Evolutionary conservation across 176 grass and related monocot genomes (phyloP).

Genomic region (Microstegium vimineum): DNA sequence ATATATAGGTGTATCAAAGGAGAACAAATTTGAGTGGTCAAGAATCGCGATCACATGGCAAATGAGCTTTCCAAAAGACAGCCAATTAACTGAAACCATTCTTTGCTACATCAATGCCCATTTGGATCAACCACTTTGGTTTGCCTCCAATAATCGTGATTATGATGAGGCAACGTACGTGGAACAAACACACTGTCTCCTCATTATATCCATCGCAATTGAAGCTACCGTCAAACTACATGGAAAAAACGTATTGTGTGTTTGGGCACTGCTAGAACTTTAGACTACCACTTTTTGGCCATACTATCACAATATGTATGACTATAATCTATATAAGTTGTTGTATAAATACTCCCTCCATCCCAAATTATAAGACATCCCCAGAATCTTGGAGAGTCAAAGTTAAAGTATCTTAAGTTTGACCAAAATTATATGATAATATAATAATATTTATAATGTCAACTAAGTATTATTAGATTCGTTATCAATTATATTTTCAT

Average conservation of each 20-base stretch:
- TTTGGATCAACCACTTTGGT: slow-evolving; percentile 11
- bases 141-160: neutral
- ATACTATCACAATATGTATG: neutral
- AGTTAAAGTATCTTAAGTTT: too few relatives aligned
- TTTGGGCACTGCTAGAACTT: neutral
- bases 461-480: too few relatives aligned
- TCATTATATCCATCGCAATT: neutral
- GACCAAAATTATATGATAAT: too few relatives aligned
- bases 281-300: neutral
- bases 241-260: neutral
- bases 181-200: neutral
- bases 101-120: neutral
- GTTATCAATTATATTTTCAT: too few relatives aligned
- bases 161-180: neutral
- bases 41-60: neutral
- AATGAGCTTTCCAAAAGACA: slow-evolving; percentile 10
- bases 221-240: neutral
- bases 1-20: too few relatives aligned
- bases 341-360: too few relatives aligned
- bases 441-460: too few relatives aligned
- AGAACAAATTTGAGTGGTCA: neutral
- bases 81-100: slow-evolving; percentile 13
- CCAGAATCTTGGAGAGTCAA: too few relatives aligned
- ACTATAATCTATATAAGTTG: too few relatives aligned
- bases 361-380: too few relatives aligned